Evolutionary conservation across 352 stramenopile genomes (phyloP), one percentile per base, ranked within the genome.

Genomic region (Phytophthora vignae): DNA sequence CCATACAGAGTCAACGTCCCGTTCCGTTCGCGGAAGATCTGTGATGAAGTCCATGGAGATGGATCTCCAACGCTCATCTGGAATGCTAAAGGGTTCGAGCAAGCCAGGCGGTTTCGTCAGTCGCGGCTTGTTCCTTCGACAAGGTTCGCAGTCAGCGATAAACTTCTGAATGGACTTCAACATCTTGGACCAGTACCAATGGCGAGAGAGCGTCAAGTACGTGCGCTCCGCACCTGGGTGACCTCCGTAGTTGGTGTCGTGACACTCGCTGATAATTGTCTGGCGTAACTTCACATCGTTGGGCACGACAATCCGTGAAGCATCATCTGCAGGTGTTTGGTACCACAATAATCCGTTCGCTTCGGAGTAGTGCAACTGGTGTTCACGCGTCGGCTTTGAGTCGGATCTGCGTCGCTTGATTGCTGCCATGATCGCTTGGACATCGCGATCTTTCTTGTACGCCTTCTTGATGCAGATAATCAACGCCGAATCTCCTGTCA

Each of bases 11-110:
- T 60, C 55, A 0, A 60, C 53, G 12, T 25, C 27, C 7, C 21
- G 3, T 14, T 57, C 42, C 7, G 52, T 65, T 22, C 12, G 46
- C 0, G 48, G 59, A 7, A 65, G 11, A 22, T 65, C 63, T 0
- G 55, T 70, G 31, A 64, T 70, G 55, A 70, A 64, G 22, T 50
- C 48, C 55, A 65, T 71, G 4, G 46, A 65, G 9, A 71, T 60
- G 0, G 56, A 60, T 40, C 49, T 3, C 49, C 46, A 71, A 3
- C 56, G 3, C 19, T 71, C 49, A 3, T 66, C 27, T 11, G 55
- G 64, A 2, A 73, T 71, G 15, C 48, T 57, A 8, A 62, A 6
- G 3, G 53, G 42, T 10, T 69, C 42, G 0, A 69, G 29, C 6
- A 71, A 12, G 17, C 64, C 54, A 46, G 64, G 49, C 22, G 64